Conservation (phyloP, 208 protist species). For the Wallacemonas collosoma region DNA sequence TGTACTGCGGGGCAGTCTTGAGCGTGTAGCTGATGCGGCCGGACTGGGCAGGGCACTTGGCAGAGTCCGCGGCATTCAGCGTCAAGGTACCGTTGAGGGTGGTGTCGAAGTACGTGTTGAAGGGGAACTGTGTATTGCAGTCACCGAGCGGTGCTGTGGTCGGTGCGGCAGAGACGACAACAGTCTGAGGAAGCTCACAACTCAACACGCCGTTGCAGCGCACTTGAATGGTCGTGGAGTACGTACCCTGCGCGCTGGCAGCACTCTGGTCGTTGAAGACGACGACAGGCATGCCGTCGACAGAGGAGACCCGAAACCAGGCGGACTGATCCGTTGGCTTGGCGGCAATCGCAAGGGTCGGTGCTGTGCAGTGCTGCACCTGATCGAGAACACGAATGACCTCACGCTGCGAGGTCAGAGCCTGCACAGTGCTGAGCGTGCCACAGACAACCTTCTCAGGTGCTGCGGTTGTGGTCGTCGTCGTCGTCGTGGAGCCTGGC, state of each 20-base stretch:
- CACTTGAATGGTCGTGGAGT: slow-evolving; percentile 39
- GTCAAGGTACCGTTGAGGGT: slow-evolving; percentile 16
- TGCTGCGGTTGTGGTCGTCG: slow-evolving; percentile 25
- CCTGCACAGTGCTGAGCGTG: slow-evolving; percentile 5
- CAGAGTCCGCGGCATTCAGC: slow-evolving; percentile 25
- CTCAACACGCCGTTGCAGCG: slow-evolving; percentile 36
- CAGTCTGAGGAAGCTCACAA: slow-evolving; percentile 40
- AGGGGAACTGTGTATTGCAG: slow-evolving; percentile 26
- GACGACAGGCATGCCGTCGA: slow-evolving; percentile 20
- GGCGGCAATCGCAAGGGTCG: slow-evolving; percentile 13
- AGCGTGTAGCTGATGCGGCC: slow-evolving; percentile 21
- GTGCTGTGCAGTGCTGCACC: slow-evolving; percentile 27
- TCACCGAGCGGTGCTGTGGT: slow-evolving; percentile 11
- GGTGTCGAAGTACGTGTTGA: slow-evolving; percentile 23
- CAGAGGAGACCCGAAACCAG: slow-evolving; percentile 29
- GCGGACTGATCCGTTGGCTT: slow-evolving; percentile 6
- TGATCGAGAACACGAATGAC: slow-evolving; percentile 17
- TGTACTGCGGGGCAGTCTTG: slow-evolving; percentile 13
- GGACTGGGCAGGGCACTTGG: slow-evolving; percentile 29
- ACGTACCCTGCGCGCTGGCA: slow-evolving; percentile 41
- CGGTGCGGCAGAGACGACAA: slow-evolving; percentile 24
- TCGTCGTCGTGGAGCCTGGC: slow-evolving; percentile 8
- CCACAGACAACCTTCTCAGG: slow-evolving; percentile 6
- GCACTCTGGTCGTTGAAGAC: slow-evolving; percentile 42
- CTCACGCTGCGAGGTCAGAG: slow-evolving; percentile 14